Base-by-base conservation (phyloP, 2,329 filamentous ascomycete genomes). In the Cytospora piceicola region DNA sequence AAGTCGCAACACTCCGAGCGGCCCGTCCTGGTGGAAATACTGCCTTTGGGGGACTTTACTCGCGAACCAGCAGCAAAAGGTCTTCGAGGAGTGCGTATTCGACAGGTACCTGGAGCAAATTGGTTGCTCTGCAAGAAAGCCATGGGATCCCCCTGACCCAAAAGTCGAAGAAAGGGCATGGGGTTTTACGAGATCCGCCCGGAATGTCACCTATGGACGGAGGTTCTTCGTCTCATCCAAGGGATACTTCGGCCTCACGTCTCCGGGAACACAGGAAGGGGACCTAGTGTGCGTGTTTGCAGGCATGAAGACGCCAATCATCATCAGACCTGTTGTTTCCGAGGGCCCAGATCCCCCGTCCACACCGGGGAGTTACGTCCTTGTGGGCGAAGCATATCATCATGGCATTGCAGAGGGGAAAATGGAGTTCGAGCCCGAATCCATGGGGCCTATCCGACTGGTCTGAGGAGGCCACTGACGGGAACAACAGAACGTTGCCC, bases 191-290 rank as follows among this genome's bases (percentile, higher is more conserved):
- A 1, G 20, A n/a, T 3, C 2, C 7, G 20, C 17, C 20, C 17
- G 2, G 4, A 5, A 2, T 6, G 27, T 7, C 11, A 20, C 20
- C 20, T 11, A 0, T 2, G 42, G 42, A 4, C 42, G 57, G 7
- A 59, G 42, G 14, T 59, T 59, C 12, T 52, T 51, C 27, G 4
- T 59, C 42, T 59, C 57, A 32, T 59, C 57, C 5, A 30, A 34
- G 29, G 57, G 57, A 2, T 24, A 59, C 12, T 59, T 52, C n/a
- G 57, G 57, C 29, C 42, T 59, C 42, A 24, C 42, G 14, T 1
- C n/a, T 11, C n/a, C 30, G 15, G 57, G 42, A 0, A 46, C 42
- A 42, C 57, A 30, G 29, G 57, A 22, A 22, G 57, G 57, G 20
- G 57, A 59, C 29, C 14, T 4, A 4, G 42, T 59, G 8, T 59